Conservation (phyloP, 108 stramenopile species). For the Poteriospumella lacustris region DNA sequence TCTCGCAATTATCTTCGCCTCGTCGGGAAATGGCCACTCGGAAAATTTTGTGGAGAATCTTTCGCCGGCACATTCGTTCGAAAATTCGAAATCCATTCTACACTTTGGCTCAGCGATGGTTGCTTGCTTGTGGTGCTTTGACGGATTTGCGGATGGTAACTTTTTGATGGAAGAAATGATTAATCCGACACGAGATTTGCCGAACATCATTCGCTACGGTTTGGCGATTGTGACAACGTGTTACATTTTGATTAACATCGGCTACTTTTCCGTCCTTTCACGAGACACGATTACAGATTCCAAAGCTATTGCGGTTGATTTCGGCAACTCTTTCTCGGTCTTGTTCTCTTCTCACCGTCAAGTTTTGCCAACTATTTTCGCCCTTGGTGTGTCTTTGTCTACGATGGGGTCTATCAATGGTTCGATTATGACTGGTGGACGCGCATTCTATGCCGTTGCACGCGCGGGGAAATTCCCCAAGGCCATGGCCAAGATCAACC, state of each 20-base stretch:
- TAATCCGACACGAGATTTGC: not conserved
- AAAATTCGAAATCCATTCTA: not conserved
- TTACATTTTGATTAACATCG: slow-evolving; percentile 24
- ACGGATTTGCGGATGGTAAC: slow-evolving; percentile 2
- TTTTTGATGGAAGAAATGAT: slow-evolving; percentile 28
- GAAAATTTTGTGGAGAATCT: not conserved
- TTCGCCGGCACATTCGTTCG: not conserved
- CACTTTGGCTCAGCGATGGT: slow-evolving; percentile 15
- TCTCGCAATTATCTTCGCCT: not conserved
- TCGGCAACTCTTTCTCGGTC: not conserved
- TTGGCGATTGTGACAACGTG: not conserved
- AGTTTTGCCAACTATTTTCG: not conserved
- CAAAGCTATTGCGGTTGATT: slow-evolving; percentile 27
- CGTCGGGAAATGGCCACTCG: not conserved
- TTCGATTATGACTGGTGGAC: slow-evolving; percentile 10
- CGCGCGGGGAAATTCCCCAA: not conserved
- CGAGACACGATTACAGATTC: not conserved
- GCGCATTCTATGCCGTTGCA: slow-evolving; percentile 22
- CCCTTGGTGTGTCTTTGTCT: slow-evolving; percentile 17
- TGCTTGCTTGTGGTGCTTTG: slow-evolving; percentile 23
- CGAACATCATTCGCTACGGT: not conserved
- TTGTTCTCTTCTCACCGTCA: not conserved
- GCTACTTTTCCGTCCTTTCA: not conserved
- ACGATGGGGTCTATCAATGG: slow-evolving; percentile 4
- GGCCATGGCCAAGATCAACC: not conserved